Base-by-base conservation (phyloP, 2,329 filamentous ascomycete genomes). In the Domatiomyces catenatus region DNA sequence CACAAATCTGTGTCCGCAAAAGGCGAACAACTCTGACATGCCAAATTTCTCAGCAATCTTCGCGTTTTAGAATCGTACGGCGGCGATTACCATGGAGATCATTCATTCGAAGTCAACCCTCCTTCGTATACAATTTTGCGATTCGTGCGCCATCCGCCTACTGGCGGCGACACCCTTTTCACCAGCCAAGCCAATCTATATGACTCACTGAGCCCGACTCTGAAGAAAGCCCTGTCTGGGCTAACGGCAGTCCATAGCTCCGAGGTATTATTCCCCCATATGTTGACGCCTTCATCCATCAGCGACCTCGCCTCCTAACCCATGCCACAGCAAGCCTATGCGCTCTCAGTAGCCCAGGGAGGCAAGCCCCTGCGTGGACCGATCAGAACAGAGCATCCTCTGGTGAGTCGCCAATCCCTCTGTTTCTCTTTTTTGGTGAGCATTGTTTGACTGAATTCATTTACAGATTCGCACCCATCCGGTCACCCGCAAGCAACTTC, bases 161-260 rank as follows among this genome's bases (percentile, higher is more conserved):
- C 43, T 15, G 59, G 59, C n/a, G 59, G 59, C 7, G 59, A 59
- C 46, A 59, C 58, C 17, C 55, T 57, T 42, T 61, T 58, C 46
- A 55, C 56, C 2, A 58, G 55, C 52, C 58, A 61, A 49, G 54
- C 57, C n/a, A 58, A 53, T 2, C 46, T 61, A n/a, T 61, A 54
- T 48, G 59, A 61, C 48, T 59, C 59, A 50, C 48, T 61, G 49
- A 60, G 58, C 50, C 54, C 58, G 15, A 53, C 50, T 18, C 60
- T 53, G 47, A 55, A 60, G 51, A 55, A 56, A 20, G 24, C 52
- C 2, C 54, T 61, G 44, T 58, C 60, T 39, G 51, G 54, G 6
- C 49, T 60, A 15, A 54, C 59, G 49, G 59, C 45, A 4, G 48
- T 60, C 5, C 58, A 59, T 44, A 57, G 52, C 47, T 61, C 59